Evolutionary conservation across 495 filamentous ascomycete genomes (phyloP), one percentile per base, ranked within the genome.

Genomic region (Echria macrotheca): DNA sequence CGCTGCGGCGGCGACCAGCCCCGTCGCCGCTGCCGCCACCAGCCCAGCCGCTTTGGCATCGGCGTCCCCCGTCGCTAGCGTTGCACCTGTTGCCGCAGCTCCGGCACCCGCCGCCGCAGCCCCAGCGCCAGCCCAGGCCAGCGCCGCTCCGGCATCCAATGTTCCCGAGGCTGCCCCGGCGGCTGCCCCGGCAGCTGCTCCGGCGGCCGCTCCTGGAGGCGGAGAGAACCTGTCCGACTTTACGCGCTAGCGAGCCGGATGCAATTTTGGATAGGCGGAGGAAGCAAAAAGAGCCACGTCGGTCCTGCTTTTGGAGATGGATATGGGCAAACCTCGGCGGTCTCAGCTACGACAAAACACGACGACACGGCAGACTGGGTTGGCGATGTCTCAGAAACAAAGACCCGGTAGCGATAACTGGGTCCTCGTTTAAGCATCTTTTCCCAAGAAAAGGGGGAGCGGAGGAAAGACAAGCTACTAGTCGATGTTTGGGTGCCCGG

Each of bases 141-240:
- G 43, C 21, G 47, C 53, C 2, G 54, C 40, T 37, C 21, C 52
- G 15, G 37, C 48, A 29, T 38, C 32, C 18, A 4, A 22, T 31
- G 49, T 19, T 17, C 23, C 39, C 40, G 36, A 26, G 5, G 40
- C 38, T 26, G 46, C 40, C 1, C 44, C 50, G 21, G 44, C 40
- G 14, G 37, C 48, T 10, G 44, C 47, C 5, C 36, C 39, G 5
- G 21, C 14, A 9, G 37, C 44, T 29, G 51, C 54, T 36, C 41
- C 25, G 11, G 38, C 47, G n/a, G 49, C 47, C n/a, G 42, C 45
- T 2, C 49, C 38, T 14, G 38, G 41, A 17, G 51, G 18, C 2
- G 47, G 39, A 9, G 55, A 57, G 29, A 57, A 58, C 24, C 46
- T 64, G 44, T 49, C 60, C 0, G 58, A 64, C 35, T 57, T 64